A percentile compares a stretch with the other conserved stretches of the same genome.
Evolutionary conservation across 2,329 filamentous ascomycete genomes (phyloP).

Genomic region (Fusarium marasasianum): DNA sequence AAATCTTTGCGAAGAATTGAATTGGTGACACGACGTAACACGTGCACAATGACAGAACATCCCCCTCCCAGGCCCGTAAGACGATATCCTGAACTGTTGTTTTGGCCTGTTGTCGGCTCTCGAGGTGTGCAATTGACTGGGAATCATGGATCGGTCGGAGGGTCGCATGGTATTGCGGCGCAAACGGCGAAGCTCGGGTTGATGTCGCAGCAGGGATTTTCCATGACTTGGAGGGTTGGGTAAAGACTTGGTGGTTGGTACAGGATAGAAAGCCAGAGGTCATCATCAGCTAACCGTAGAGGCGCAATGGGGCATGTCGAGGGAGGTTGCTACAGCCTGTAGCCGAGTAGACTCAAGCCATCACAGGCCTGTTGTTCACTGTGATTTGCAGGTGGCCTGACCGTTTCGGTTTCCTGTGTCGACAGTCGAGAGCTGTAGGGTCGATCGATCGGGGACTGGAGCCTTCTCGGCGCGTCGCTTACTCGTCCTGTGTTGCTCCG

Average conservation of each 20-base stretch:
- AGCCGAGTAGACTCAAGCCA: conserved; percentile 1
- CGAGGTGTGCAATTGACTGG: rapidly evolving
- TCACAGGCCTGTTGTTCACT: conserved; percentile 37
- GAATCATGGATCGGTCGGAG: background rate
- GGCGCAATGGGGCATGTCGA: too few species aligned
- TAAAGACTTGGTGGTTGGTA: background rate
- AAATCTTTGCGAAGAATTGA: background rate
- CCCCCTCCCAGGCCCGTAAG: rapidly evolving
- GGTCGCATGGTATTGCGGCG: background rate
- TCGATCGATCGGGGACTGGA: conserved; percentile 43
- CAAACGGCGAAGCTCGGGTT: background rate
- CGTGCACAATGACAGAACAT: background rate
- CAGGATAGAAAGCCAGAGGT: too few species aligned
- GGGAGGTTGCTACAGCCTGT: background rate
- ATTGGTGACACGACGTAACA: rapidly evolving
- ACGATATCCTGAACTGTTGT: rapidly evolving
- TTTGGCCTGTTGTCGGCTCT: background rate
- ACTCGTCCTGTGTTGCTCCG: conserved; percentile 47
- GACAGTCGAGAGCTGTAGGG: conserved; percentile 41
- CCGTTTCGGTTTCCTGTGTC: background rate
- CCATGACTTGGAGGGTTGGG: background rate
- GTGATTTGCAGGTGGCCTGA: conserved; percentile 10
- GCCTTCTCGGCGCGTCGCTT: conserved; percentile 45
- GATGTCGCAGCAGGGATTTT: rapidly evolving
- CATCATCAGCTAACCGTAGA: too few species aligned